A percentile compares a stretch with the other conserved stretches of the same genome.
Evolutionary conservation across 352 stramenopile genomes (phyloP).

Genomic region (Globisporangium takayamanum): DNA sequence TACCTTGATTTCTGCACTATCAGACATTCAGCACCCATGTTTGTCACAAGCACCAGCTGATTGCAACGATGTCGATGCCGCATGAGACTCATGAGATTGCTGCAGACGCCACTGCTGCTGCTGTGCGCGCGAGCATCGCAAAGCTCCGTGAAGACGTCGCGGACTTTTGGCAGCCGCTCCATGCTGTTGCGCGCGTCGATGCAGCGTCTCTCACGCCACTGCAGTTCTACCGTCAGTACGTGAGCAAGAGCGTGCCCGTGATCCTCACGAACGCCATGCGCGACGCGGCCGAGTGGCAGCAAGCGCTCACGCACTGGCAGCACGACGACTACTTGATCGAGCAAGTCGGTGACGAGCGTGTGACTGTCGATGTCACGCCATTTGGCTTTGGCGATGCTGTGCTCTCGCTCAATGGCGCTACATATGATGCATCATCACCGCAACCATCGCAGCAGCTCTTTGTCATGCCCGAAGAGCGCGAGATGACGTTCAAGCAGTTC

Average conservation of each 20-base stretch:
- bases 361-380: slow-evolving; percentile 77
- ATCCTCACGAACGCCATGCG: slow-evolving; percentile 66
- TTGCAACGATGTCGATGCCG: no score
- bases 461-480: slow-evolving; percentile 76
- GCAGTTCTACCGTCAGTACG: slow-evolving; percentile 67
- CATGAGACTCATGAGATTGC: background rate
- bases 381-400: slow-evolving; percentile 70
- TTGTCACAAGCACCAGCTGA: no score
- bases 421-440: background rate
- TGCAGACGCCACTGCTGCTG: background rate
- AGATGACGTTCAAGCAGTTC: slow-evolving; percentile 62
- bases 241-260: slow-evolving; percentile 73
- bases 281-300: slow-evolving; percentile 37
- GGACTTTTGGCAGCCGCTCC: slow-evolving; percentile 70
- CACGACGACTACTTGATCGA: slow-evolving; percentile 49
- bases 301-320: slow-evolving; percentile 40
- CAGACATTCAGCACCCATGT: no score
- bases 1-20: no score
- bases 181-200: slow-evolving; percentile 44
- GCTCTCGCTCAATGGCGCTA: slow-evolving; percentile 23
- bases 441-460: slow-evolving; percentile 24
- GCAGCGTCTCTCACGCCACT: slow-evolving; percentile 32
- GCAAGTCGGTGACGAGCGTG: slow-evolving; percentile 27
- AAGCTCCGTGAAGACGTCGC: slow-evolving; percentile 52
- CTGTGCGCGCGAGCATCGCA: slow-evolving; percentile 15